Base-by-base conservation (phyloP, 225 moss, liverwort and hornwort genomes). In the Marchantia polymorpha region DNA sequence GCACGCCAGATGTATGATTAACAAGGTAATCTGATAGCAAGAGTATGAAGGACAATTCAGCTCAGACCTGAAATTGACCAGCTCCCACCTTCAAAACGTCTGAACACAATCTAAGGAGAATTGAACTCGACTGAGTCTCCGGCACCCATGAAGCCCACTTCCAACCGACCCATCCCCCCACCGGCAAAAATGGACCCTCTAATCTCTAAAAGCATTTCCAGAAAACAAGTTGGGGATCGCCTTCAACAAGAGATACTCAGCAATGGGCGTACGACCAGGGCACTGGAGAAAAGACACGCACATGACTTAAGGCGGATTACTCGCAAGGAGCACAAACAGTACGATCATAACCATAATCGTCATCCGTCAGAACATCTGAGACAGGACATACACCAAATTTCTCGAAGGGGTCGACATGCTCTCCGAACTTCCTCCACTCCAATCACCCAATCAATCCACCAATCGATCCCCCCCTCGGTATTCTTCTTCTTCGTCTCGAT, bases 351-450 rank as follows among this genome's bases (percentile, higher is more conserved):
- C 6, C 46, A 69, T 6, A 69, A 46, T 47, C 47, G 54, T 73
- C 52, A 54, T n/a, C 53, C 12, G 54, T 7, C 30, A 50, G 20
- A 50, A n/a, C 9, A 11, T 71, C 48, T n/a, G 70, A 16, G 22
- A 47, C 8, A 71, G 10, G 23, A 8, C 39, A 29, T 47, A 8
- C 3, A 25, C 99, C 99, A 80, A 99, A 99, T 99, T 99, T 5
- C 97, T 89, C 48, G 97, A 95, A 29, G 97, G 97, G 49, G 97
- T 99, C 76, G 93, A 99, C 97, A 99, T 95, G 90, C 77, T 85
- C 49, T 46, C 14, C 27, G 47, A 39, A 48, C 76, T 39, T 58
- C 0, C 7, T 15, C 26, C 8, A 71, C 27, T 54, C 52, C 73
- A 73, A 73, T 52, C 73, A 74, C 14, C 14, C 53, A 39, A n/a